phyloP scores from a whole-genome alignment of 2,329 filamentous ascomycete genomes.

The Aspergillus pseudotamarii region DNA sequence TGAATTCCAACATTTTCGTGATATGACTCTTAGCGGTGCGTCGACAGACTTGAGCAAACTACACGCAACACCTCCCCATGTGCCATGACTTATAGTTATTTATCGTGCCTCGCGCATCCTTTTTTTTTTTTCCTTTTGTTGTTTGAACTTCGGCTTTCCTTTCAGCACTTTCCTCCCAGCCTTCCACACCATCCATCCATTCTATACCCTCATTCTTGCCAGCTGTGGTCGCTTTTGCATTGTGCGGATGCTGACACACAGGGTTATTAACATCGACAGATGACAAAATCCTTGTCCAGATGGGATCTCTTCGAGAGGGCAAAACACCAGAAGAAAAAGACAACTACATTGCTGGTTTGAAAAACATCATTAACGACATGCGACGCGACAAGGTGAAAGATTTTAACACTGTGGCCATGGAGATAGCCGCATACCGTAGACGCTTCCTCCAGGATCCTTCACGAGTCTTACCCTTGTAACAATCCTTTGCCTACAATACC shows the following conservation, averaged over 20 bases:
- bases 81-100: constrained; percentile 15
- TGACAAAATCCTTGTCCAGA: constrained; percentile 54
- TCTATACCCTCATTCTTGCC: constrained; percentile 1
- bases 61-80: constrained; percentile 25
- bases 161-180: constrained; percentile 13
- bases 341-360: constrained; percentile 49
- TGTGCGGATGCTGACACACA: constrained; percentile 45
- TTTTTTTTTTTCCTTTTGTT: constrained; percentile 4
- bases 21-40: constrained; percentile 75
- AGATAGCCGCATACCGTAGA: constrained; percentile 55
- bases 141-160: not conserved
- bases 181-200: not conserved
- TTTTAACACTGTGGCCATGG: constrained; percentile 51
- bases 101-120: constrained; percentile 16
- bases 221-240: constrained; percentile 24
- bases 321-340: constrained; percentile 48
- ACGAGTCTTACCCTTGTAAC: constrained; percentile 50
- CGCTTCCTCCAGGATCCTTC: constrained; percentile 51
- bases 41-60: constrained; percentile 43
- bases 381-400: constrained; percentile 54
- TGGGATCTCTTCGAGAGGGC: constrained; percentile 51
- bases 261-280: constrained; percentile 46
- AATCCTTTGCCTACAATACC: constrained; percentile 7
- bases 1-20: constrained; percentile 76
- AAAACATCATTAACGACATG: constrained; percentile 53